phyloP scores from a whole-genome alignment of 139 green algal genomes.

The Ulvella scutata region DNA sequence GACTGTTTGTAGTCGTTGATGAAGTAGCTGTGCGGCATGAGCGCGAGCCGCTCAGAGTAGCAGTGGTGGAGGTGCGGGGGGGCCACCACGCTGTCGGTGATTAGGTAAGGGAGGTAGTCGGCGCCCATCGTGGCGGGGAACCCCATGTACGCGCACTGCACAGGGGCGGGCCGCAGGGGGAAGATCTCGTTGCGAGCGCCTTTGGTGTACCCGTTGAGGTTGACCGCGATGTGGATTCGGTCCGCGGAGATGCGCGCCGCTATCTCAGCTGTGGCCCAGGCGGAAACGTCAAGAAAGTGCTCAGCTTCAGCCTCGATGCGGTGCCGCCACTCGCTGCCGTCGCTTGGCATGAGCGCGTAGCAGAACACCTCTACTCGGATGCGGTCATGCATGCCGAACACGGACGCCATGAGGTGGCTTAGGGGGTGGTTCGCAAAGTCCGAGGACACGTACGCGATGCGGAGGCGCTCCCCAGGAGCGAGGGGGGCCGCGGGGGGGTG shows the following conservation, averaged over 20 bases:
- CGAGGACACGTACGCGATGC: conserved; percentile 57
- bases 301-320: conserved; percentile 59
- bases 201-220: conserved; percentile 90
- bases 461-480: conserved; percentile 27
- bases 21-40: conserved; percentile 88
- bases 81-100: conserved; percentile 61
- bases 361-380: conserved; percentile 54
- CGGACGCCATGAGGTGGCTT: conserved; percentile 73
- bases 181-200: conserved; percentile 89
- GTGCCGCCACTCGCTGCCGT: conserved; percentile 55
- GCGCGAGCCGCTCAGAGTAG: conserved; percentile 67
- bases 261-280: conserved; percentile 25
- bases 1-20: conserved; percentile 79
- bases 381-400: conserved; percentile 76
- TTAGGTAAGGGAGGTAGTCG: conserved; percentile 66
- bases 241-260: conserved; percentile 46
- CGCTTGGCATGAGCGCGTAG: conserved; percentile 62
- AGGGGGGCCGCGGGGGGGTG: conserved; percentile 34
- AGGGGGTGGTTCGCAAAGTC: conserved; percentile 91
- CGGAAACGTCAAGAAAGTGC: conserved; percentile 64
- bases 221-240: conserved; percentile 61
- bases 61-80: conserved; percentile 37
- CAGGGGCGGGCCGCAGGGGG: conserved; percentile 60
- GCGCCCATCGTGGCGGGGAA: conserved; percentile 77
- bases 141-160: conserved; percentile 75